Base-by-base conservation (phyloP, 345 rosid species). In the Lenwebbia sp. region DNA sequence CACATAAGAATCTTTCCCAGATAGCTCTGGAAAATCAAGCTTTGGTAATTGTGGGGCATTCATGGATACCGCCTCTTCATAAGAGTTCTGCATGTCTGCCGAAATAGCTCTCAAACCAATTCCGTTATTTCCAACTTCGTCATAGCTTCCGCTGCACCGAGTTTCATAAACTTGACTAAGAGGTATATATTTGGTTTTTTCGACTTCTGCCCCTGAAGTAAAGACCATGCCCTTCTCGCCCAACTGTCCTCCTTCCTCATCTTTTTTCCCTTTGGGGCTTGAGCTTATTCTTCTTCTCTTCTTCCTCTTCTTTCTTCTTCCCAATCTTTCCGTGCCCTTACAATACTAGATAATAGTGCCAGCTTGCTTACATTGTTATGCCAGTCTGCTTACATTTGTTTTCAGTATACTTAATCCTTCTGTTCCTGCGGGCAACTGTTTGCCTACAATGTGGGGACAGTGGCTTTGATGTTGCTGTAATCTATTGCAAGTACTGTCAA, bases 361-460 rank as follows among this genome's bases (percentile, higher is more conserved):
- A 44, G 47, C 47, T 6, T 44, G 47, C 47, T 44, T 44, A 44
- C 47, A 44, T 44, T 44, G 47, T 44, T 44, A 44, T 44, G 47
- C 10, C 47, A 44, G 47, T 44, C 9, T 44, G 10, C 7, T 44
- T 44, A 44, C 9, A 44, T 44, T 44, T 6, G 10, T 44, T 44
- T 44, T 44, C 47, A 44, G 47, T 44, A 44, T 51, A 28, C 14
- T 54, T 21, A 21, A n/a, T 60, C 49, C 13, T 22, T 25, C 25
- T 25, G 51, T 4, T 44, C 41, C 86, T 87, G 22, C 88, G 92
- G 93, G 90, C 30, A 84, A 90, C 53, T 86, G 41, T 90, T 88
- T 95, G 98, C 86, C 88, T 83, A 82, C 86, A 40, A 25, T 93
- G 96, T 82, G 95, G 94, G 44, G 92, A 91, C 55, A 9, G 5